Percentiles rank a stretch among this genome's conserved stretches.
Conservation (phyloP, 148 eudicot genomes). For the Simmondsia chinensis region DNA sequence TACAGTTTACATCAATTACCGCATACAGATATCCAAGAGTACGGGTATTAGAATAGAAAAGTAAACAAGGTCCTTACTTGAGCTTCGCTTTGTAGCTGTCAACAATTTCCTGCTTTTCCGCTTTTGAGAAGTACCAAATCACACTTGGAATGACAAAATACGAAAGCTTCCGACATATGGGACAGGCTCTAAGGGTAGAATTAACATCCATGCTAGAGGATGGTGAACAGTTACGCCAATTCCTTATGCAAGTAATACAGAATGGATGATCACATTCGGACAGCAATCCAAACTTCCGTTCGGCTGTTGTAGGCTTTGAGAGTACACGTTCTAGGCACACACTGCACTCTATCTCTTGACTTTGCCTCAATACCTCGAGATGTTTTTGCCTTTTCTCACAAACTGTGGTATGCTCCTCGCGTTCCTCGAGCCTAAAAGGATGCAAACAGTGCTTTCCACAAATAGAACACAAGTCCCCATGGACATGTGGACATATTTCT, state of each 20-base stretch:
- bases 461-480: slow-evolving; percentile 74
- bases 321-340: slow-evolving; percentile 95
- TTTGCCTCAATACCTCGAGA: slow-evolving; percentile 55
- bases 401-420: slow-evolving; percentile 58
- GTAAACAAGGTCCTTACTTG: slow-evolving; percentile 33
- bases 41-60: slow-evolving; percentile 1
- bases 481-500: slow-evolving; percentile 78
- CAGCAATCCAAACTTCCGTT: slow-evolving; percentile 84
- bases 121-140: slow-evolving; percentile 75
- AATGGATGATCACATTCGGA: slow-evolving; percentile 98
- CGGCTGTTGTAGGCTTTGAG: slow-evolving; percentile 48
- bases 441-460: slow-evolving; percentile 85
- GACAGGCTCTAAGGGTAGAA: slow-evolving; percentile 87
- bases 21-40: neutral
- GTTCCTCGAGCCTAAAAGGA: slow-evolving; percentile 72
- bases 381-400: slow-evolving; percentile 76
- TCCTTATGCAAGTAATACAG: slow-evolving; percentile 80
- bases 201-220: slow-evolving; percentile 93
- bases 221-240: slow-evolving; percentile 87
- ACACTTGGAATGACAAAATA: slow-evolving; percentile 98
- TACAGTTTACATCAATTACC: no score
- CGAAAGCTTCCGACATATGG: slow-evolving; percentile 88
- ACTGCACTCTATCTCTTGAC: slow-evolving; percentile 95
- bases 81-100: slow-evolving; percentile 81
- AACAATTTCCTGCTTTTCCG: slow-evolving; percentile 74